Percentiles rank a stretch among this genome's conserved stretches.
These are phyloP conservation scores for Trypanosoma melophagium DNA, from an alignment of 208 protist genomes.

Conservation along the genomic window DNA sequence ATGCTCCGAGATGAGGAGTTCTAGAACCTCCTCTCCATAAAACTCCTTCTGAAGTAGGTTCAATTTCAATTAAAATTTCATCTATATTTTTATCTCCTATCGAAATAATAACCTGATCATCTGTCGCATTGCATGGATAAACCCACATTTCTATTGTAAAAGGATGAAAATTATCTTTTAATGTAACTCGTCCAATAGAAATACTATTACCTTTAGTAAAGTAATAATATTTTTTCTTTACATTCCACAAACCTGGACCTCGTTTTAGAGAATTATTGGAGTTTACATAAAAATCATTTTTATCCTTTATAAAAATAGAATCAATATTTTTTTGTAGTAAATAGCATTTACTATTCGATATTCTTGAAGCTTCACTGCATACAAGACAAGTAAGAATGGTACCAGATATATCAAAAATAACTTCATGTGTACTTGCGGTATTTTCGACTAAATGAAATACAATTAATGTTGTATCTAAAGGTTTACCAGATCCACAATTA, in stretches of 20 bases:
- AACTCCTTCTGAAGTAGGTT: slow-evolving; percentile 62
- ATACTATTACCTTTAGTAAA: slow-evolving; percentile 67
- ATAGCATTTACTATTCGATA: slow-evolving; percentile 35
- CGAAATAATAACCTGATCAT: slow-evolving; percentile 72
- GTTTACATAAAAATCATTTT: slow-evolving; percentile 18
- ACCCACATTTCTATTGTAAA: slow-evolving; percentile 90
- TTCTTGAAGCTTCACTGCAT: slow-evolving; percentile 25
- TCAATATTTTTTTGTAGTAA: slow-evolving; percentile 24
- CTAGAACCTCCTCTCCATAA: slow-evolving; percentile 77
- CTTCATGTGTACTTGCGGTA: slow-evolving; percentile 19
- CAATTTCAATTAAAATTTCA: slow-evolving; percentile 81
- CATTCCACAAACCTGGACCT: slow-evolving; percentile 15
- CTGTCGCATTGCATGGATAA: slow-evolving; percentile 61
- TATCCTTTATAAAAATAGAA: slow-evolving; percentile 11
- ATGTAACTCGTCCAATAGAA: slow-evolving; percentile 55
- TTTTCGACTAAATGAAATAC: slow-evolving; percentile 23
- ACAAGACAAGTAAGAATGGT: slow-evolving; percentile 27
- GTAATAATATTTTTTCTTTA: slow-evolving; percentile 35
- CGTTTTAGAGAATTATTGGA: slow-evolving; percentile 23
- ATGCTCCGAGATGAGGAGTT: slow-evolving; percentile 73
- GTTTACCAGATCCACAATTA: slow-evolving; percentile 15
- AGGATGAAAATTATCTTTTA: slow-evolving; percentile 78
- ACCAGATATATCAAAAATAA: slow-evolving; percentile 30
- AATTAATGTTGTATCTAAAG: slow-evolving; percentile 13
- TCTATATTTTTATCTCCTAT: slow-evolving; percentile 83